A percentile compares a stretch with the other conserved stretches of the same genome.
phyloP scores from a whole-genome alignment of 2,329 filamentous ascomycete genomes.

The Westerdykella sp. region DNA sequence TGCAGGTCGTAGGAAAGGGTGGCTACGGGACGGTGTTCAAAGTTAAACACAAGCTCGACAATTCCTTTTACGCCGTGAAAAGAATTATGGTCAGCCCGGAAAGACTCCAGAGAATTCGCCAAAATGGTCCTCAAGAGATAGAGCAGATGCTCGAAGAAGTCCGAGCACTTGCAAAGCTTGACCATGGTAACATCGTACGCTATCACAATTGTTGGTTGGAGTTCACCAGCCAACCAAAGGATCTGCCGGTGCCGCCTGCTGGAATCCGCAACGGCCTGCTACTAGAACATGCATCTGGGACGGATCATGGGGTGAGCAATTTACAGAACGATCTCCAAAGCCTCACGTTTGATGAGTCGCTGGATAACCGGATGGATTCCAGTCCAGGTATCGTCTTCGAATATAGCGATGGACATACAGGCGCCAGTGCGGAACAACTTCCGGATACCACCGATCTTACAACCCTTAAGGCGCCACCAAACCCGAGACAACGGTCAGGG shows the following conservation, averaged over 20 bases:
- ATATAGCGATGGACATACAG: conserved; percentile 15
- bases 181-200: conserved; percentile 61
- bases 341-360: conserved; percentile 15
- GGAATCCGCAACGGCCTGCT: conserved; percentile 16
- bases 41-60: conserved; percentile 56
- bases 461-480: conserved; percentile 28
- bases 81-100: conserved; percentile 54
- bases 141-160: conserved; percentile 56
- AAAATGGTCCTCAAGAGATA: conserved; percentile 48
- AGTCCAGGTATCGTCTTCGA: conserved; percentile 27
- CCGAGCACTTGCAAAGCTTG: conserved; percentile 54
- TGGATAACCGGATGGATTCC: conserved; percentile 9
- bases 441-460: conserved; percentile 10
- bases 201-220: conserved; percentile 64
- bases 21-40: conserved; percentile 61
- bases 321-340: conserved; percentile 12
- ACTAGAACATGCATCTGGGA: conserved; percentile 16
- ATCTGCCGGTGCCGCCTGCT: conserved; percentile 4
- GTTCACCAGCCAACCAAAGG: conserved; percentile 19
- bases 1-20: conserved; percentile 55
- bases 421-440: conserved; percentile 8
- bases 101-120: conserved; percentile 48
- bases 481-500: conserved; percentile 13
- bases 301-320: conserved; percentile 4
- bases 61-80: conserved; percentile 59